phyloP scores from a whole-genome alignment of 345 rosid genomes.

The Lenwebbia sp. region DNA sequence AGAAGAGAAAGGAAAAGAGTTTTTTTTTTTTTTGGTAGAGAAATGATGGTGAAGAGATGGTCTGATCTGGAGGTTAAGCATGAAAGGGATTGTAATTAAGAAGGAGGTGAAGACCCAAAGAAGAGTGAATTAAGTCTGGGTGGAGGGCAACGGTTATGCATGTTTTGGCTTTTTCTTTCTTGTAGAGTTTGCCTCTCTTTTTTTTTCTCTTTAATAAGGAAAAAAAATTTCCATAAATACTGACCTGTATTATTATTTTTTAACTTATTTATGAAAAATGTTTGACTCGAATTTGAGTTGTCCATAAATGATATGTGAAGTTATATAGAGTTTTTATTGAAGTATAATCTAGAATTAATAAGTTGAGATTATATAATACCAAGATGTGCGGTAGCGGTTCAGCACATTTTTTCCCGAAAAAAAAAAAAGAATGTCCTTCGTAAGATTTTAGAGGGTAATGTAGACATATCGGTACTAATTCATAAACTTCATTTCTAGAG shows the following conservation, averaged over 20 bases:
- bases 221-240: neutral
- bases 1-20: neutral
- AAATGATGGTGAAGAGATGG: neutral
- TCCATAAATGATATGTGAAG: neutral
- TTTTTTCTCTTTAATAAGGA: neutral
- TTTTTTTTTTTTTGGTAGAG: neutral
- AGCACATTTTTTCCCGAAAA: fast-evolving
- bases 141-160: slow-evolving; percentile 52
- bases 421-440: neutral
- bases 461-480: too few relatives aligned
- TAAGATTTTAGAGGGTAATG: neutral
- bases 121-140: slow-evolving; percentile 20
- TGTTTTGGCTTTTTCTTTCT: slow-evolving; percentile 47
- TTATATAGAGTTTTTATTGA: neutral
- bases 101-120: slow-evolving; percentile 17
- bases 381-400: neutral
- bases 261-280: neutral
- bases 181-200: neutral
- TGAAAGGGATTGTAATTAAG: slow-evolving; percentile 9
- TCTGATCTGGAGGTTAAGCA: neutral
- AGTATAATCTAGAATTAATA: neutral
- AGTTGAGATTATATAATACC: neutral
- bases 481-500: too few relatives aligned
- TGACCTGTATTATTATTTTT: neutral
- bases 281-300: neutral